Evolutionary conservation across 331 rosid species (phyloP).

Genomic region (Acacia pycnantha): DNA sequence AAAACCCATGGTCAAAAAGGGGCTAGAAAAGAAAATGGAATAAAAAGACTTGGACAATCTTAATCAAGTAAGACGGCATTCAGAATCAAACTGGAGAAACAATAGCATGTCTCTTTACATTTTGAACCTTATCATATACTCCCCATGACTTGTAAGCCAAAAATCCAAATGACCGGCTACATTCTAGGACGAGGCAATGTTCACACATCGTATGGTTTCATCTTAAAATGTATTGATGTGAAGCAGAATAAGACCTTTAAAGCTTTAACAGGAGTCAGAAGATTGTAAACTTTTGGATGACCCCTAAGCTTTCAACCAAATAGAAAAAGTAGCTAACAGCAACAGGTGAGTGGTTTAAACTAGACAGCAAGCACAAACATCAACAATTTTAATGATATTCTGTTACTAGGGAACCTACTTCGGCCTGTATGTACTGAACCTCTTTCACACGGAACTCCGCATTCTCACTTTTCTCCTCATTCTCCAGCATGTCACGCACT

Average conservation of each 20-base stretch:
- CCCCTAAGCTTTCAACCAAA: conserved; percentile 7
- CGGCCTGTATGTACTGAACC: conserved; percentile 99
- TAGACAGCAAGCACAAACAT: not conserved
- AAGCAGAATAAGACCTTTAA: conserved; percentile 14
- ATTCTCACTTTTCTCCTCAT: conserved; percentile 87
- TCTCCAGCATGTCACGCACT: conserved; percentile 88
- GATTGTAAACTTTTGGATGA: conserved; percentile 12
- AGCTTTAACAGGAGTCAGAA: conserved; percentile 16
- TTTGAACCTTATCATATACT: conserved; percentile 2
- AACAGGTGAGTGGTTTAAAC: conserved; percentile 2
- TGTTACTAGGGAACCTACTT: conserved; percentile 55
- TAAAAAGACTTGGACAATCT: not conserved
- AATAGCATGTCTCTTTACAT: not conserved
- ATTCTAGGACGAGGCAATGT: not conserved
- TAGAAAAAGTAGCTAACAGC: conserved; percentile 12
- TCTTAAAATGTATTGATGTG: conserved; percentile 5
- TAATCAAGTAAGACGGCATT: not conserved
- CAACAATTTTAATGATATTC: conserved; percentile 20
- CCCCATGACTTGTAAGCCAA: not conserved
- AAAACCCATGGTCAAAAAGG: not conserved
- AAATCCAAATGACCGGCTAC: not conserved
- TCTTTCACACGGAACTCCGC: conserved; percentile 95
- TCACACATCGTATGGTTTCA: conserved; percentile 18
- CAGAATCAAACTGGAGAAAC: conserved; percentile 2
- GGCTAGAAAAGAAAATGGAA: not conserved